Conservation (phyloP, 805 yeast genomes). For the Barnettozyma salicaria region DNA sequence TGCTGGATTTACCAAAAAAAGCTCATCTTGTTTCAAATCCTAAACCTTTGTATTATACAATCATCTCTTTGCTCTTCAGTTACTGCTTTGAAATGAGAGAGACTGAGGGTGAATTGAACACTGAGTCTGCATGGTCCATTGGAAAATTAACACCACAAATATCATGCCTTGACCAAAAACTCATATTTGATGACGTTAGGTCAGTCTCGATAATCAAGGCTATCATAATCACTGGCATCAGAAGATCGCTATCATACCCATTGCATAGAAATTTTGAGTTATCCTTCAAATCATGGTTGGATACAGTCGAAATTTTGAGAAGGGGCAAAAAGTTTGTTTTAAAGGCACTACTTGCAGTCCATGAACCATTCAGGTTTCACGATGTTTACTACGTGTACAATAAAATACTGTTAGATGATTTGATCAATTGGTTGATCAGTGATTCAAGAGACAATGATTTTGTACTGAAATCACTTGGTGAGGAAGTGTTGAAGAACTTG, state of each 20-base stretch:
- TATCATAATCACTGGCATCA: constrained; percentile 51
- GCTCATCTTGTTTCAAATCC: constrained; percentile 50
- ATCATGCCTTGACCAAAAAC: constrained; percentile 58
- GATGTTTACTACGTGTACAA: constrained; percentile 83
- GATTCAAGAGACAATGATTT: constrained; percentile 52
- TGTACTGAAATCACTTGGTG: constrained; percentile 56
- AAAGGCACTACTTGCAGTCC: constrained; percentile 49
- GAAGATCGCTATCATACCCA: constrained; percentile 77
- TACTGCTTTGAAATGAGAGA: constrained; percentile 72
- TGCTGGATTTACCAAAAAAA: constrained; percentile 64
- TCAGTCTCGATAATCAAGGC: constrained; percentile 40
- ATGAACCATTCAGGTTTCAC: constrained; percentile 75
- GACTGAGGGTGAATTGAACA: constrained; percentile 61
- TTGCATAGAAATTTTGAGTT: constrained; percentile 67
- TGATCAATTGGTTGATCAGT: constrained; percentile 65
- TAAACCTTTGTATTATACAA: constrained; percentile 52
- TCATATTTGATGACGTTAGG: constrained; percentile 30
- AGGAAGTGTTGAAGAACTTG: constrained; percentile 47
- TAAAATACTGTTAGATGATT: constrained; percentile 68
- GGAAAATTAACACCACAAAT: constrained; percentile 84
- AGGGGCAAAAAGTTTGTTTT: constrained; percentile 67
- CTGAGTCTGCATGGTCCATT: constrained; percentile 91
- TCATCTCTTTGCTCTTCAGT: constrained; percentile 65
- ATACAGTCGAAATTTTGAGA: constrained; percentile 56
- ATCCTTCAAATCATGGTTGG: constrained; percentile 62